Evolutionary conservation across 176 grass and related monocot species (phyloP).

Genomic region (Sorghum bicolor): DNA sequence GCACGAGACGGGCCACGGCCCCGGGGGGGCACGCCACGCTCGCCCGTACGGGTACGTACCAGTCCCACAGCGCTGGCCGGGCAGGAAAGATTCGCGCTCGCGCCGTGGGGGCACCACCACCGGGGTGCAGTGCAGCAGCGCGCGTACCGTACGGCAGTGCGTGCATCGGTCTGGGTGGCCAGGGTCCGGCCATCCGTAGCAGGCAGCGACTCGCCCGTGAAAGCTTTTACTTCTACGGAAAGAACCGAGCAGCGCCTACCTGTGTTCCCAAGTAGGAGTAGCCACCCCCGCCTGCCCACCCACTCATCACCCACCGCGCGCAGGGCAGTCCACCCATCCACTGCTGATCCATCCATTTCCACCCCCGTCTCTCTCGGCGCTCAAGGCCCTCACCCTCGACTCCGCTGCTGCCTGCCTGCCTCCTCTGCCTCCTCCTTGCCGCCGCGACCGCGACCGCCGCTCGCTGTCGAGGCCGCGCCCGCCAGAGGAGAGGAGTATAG

Average conservation of each 20-base stretch:
- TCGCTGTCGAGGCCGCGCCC: slow-evolving; percentile 44
- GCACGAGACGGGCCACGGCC: background rate
- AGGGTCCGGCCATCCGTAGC: background rate
- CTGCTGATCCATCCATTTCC: background rate
- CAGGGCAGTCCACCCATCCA: background rate
- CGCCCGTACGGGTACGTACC: background rate
- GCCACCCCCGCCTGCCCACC: background rate
- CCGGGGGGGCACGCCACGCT: background rate
- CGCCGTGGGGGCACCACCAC: background rate
- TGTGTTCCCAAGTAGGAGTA: background rate
- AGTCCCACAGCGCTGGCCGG: background rate
- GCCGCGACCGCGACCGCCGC: slow-evolving; percentile 48
- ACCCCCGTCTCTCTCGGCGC: slow-evolving; percentile 30
- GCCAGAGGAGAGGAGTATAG: background rate
- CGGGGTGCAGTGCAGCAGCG: background rate
- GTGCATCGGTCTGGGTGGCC: background rate
- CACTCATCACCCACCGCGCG: background rate
- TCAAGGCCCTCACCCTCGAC: background rate
- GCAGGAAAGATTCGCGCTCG: slow-evolving; percentile 23
- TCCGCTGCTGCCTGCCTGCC: background rate
- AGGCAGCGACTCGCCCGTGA: background rate
- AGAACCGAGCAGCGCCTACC: background rate
- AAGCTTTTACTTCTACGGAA: background rate
- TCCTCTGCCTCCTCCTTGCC: slow-evolving; percentile 29
- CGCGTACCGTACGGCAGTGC: background rate